phyloP scores from a whole-genome alignment of 139 green algal species.

The Marvania coccoides region DNA sequence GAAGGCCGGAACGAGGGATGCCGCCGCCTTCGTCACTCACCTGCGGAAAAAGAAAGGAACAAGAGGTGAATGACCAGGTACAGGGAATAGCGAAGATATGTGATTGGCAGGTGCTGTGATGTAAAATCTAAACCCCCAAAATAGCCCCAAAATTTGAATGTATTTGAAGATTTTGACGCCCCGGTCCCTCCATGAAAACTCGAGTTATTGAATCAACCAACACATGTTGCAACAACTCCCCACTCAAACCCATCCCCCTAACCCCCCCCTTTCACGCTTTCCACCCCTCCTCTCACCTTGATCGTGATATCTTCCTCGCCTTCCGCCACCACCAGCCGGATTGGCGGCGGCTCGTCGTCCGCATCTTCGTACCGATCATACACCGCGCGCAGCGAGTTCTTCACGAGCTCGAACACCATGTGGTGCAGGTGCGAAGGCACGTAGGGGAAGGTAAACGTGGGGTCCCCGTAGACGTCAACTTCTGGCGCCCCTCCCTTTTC shows the following conservation, averaged over 20 bases:
- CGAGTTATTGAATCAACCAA: no score
- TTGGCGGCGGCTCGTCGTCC: constrained; percentile 70
- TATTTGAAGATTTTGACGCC: no score
- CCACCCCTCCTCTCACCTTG: constrained; percentile 55
- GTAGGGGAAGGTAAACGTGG: constrained; percentile 89
- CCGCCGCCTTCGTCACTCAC: constrained; percentile 92
- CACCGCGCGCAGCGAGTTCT: constrained; percentile 92
- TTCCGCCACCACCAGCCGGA: constrained; percentile 91
- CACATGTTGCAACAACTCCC: background rate
- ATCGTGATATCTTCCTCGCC: constrained; percentile 95
- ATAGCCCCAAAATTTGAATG: no score
- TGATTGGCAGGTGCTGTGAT: no score
- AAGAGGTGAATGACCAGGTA: background rate
- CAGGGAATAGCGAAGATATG: background rate
- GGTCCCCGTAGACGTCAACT: constrained; percentile 85
- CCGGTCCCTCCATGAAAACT: no score
- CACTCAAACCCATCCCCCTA: background rate
- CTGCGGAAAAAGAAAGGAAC: constrained; percentile 12
- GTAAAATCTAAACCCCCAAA: no score
- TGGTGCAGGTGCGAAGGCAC: constrained; percentile 95
- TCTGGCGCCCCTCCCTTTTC: constrained; percentile 82
- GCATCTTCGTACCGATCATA: constrained; percentile 78
- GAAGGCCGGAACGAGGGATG: constrained; percentile 84
- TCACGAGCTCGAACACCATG: constrained; percentile 93
- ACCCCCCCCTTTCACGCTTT: background rate